phyloP scores from a whole-genome alignment of 225 moss, liverwort and hornwort genomes.

The Ulota crispa region DNA sequence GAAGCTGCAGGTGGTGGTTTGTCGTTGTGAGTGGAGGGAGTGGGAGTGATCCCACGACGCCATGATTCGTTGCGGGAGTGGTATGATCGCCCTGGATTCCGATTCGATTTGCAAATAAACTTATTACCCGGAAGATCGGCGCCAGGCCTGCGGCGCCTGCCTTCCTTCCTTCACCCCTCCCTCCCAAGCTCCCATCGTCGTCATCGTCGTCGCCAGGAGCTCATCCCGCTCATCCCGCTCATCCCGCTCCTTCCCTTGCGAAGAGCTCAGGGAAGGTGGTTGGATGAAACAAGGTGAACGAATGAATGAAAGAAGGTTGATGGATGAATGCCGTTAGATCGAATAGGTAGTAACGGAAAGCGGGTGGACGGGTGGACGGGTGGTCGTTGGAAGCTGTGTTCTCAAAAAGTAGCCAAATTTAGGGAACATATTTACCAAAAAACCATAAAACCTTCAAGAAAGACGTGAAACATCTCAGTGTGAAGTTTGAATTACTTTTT shows the following conservation, averaged over 20 bases:
- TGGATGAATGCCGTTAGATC: neutral
- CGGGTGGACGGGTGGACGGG: too few relatives aligned
- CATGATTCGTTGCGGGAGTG: conserved; percentile 21
- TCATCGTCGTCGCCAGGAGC: neutral
- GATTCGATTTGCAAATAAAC: conserved; percentile 36
- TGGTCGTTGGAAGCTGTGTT: too few relatives aligned
- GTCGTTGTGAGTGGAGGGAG: neutral
- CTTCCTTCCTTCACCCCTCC: neutral
- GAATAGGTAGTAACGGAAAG: too few relatives aligned
- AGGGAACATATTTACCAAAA: too few relatives aligned
- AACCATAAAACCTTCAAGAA: too few relatives aligned
- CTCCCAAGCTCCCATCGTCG: neutral
- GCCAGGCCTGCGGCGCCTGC: neutral
- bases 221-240: too few relatives aligned
- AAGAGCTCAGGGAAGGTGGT: too few relatives aligned
- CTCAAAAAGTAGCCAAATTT: too few relatives aligned
- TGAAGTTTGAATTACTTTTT: too few relatives aligned
- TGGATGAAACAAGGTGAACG: neutral
- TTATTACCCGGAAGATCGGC: conserved; percentile 9
- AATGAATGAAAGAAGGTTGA: neutral
- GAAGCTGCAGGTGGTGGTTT: neutral
- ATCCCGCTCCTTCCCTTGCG: too few relatives aligned
- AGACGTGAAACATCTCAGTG: too few relatives aligned
- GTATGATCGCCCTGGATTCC: conserved; percentile 21
- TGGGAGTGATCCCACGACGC: conserved; percentile 10